These are phyloP conservation scores for Jacaranda mimosifolia DNA, from an alignment of 257 asterid species.

Conservation along the genomic window DNA sequence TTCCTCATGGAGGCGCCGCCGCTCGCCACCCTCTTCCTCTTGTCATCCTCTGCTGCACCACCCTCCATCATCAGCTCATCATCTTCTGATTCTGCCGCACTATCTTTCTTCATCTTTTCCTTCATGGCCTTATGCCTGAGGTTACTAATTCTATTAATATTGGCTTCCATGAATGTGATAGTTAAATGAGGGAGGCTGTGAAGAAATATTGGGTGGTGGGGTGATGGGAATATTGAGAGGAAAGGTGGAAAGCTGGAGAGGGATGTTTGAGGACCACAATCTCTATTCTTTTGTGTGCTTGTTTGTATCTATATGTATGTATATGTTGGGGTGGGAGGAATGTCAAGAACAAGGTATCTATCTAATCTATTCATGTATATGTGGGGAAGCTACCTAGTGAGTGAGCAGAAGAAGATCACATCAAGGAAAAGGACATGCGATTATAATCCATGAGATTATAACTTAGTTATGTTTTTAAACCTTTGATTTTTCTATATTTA, in stretches of 20 bases:
- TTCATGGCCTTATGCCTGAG: slow-evolving; percentile 28
- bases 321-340: slow-evolving; percentile 27
- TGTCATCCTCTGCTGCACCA: slow-evolving; percentile 39
- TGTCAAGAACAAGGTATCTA: slow-evolving; percentile 38
- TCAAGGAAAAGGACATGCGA: slow-evolving; percentile 26
- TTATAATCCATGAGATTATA: neutral
- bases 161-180: slow-evolving; percentile 31
- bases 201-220: slow-evolving; percentile 49
- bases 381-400: slow-evolving; percentile 49
- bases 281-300: slow-evolving; percentile 32
- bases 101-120: slow-evolving; percentile 39
- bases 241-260: slow-evolving; percentile 49
- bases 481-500: neutral
- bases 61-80: slow-evolving; percentile 31
- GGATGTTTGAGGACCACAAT: slow-evolving; percentile 73
- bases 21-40: slow-evolving; percentile 49
- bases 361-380: slow-evolving; percentile 33
- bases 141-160: slow-evolving; percentile 1
- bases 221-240: slow-evolving; percentile 59
- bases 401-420: slow-evolving; percentile 31
- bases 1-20: slow-evolving; percentile 38
- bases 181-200: neutral
- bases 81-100: slow-evolving; percentile 34
- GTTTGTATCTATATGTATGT: neutral
- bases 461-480: neutral